Percentiles rank a stretch among this genome's conserved stretches.
These are phyloP conservation scores for Podaxis pistillaris DNA, from an alignment of 768 basidiomycete genomes.

Conservation along the genomic window DNA sequence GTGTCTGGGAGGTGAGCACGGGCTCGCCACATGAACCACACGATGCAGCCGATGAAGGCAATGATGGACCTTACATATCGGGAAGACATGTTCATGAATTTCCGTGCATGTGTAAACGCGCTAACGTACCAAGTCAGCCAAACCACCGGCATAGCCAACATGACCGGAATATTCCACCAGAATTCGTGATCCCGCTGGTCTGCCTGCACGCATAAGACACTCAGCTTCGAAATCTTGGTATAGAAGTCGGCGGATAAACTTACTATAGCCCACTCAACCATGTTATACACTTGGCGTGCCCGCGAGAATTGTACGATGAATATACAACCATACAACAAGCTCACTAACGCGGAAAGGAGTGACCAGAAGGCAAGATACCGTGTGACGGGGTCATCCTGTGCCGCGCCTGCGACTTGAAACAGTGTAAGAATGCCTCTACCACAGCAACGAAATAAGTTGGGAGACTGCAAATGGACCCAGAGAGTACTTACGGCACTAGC, in stretches of 20 bases:
- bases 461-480: neutral
- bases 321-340: constrained; percentile 56
- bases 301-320: constrained; percentile 61
- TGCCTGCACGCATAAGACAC: neutral
- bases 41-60: constrained; percentile 43
- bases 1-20: constrained; percentile 1
- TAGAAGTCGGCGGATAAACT: neutral
- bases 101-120: neutral
- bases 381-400: constrained; percentile 48
- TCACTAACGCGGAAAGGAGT: constrained; percentile 56
- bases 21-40: constrained; percentile 52
- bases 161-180: constrained; percentile 16
- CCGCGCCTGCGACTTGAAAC: constrained; percentile 31
- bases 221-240: neutral
- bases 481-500: neutral
- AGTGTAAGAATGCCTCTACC: constrained; percentile 30
- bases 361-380: constrained; percentile 56
- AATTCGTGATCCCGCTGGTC: neutral
- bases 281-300: constrained; percentile 61
- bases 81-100: neutral
- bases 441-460: neutral
- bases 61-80: neutral
- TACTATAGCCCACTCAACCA: constrained; percentile 54
- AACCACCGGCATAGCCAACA: constrained; percentile 25
- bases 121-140: constrained; percentile 55